phyloP scores from a whole-genome alignment of 2,329 filamentous ascomycete genomes.

The Fusarium longipes region DNA sequence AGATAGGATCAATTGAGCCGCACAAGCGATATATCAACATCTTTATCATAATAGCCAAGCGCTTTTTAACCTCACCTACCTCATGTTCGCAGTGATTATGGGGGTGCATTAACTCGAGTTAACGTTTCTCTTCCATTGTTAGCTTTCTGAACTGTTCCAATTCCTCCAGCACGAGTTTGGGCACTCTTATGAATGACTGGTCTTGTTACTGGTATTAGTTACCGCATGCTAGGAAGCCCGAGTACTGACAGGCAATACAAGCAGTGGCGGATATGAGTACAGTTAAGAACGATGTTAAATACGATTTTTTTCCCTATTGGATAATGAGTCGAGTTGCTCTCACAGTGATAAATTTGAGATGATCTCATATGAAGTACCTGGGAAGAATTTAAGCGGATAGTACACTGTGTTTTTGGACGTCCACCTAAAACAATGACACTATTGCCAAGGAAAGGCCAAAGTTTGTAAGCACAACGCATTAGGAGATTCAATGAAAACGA shows the following conservation, averaged over 20 bases:
- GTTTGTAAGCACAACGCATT: not conserved
- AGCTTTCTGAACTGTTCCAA: conserved; percentile 67
- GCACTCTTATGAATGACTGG: conserved; percentile 5
- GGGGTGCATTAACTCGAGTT: conserved; percentile 12
- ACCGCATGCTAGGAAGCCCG: not conserved
- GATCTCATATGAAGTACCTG: conserved; percentile 9
- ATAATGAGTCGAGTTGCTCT: not conserved
- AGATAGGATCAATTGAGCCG: conserved; percentile 29
- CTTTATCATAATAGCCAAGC: conserved; percentile 39
- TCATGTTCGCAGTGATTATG: conserved; percentile 1
- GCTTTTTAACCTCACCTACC: conserved; percentile 51
- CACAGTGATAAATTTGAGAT: not conserved
- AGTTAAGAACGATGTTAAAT: not conserved
- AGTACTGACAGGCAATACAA: not conserved
- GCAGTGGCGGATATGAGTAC: not conserved
- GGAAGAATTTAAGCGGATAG: conserved; percentile 15
- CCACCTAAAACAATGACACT: conserved; percentile 13
- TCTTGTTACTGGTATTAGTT: not conserved
- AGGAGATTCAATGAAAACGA: not conserved
- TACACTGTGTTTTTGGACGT: conserved; percentile 16
- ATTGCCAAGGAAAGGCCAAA: conserved; percentile 15
- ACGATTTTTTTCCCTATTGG: too few species aligned
- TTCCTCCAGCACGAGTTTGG: conserved; percentile 54
- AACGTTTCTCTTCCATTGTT: conserved; percentile 67
- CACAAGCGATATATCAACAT: conserved; percentile 29